Percentiles rank a stretch among this genome's conserved stretches.
These are phyloP conservation scores for Dendrobium chrysotoxum DNA, from an alignment of 106 monocot genomes.

Conservation along the genomic window DNA sequence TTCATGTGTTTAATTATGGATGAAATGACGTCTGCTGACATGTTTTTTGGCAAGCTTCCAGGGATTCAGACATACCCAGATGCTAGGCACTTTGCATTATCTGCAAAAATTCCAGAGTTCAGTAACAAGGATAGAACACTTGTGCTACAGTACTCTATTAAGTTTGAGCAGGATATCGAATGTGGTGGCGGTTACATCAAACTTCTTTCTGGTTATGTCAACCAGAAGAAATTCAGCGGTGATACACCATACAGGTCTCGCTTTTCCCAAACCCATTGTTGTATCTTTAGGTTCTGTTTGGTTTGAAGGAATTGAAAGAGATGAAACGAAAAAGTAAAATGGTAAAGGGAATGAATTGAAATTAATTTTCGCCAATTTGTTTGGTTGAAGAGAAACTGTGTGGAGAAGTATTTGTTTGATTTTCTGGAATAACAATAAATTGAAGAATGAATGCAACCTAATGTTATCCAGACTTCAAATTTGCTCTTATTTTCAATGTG, in stretches of 20 bases:
- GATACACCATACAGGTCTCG: slow-evolving; percentile 91
- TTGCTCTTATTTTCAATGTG: too few relatives aligned
- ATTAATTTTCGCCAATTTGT: too few relatives aligned
- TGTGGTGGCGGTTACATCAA: slow-evolving; percentile 97
- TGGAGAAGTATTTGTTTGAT: too few relatives aligned
- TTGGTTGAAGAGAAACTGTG: too few relatives aligned
- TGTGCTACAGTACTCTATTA: slow-evolving; percentile 90
- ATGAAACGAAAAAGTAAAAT: too few relatives aligned
- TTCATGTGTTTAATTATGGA: background rate
- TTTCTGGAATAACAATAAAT: too few relatives aligned
- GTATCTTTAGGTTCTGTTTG: background rate
- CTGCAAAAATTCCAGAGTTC: slow-evolving; percentile 87
- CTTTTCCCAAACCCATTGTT: background rate
- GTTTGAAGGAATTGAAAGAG: too few relatives aligned
- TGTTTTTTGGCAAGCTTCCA: slow-evolving; percentile 12
- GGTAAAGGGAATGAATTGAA: too few relatives aligned
- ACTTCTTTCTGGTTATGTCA: slow-evolving; percentile 94
- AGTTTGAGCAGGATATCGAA: slow-evolving; percentile 96
- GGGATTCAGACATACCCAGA: slow-evolving; percentile 84
- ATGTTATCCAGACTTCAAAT: too few relatives aligned
- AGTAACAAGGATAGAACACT: slow-evolving; percentile 76
- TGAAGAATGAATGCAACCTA: too few relatives aligned
- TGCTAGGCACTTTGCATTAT: slow-evolving; percentile 82
- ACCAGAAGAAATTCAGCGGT: slow-evolving; percentile 96
- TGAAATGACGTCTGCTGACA: background rate